A percentile compares a stretch with the other conserved stretches of the same genome.
Evolutionary conservation across 2,329 filamentous ascomycete species (phyloP).

Genomic region (Hypoxylon sp.): DNA sequence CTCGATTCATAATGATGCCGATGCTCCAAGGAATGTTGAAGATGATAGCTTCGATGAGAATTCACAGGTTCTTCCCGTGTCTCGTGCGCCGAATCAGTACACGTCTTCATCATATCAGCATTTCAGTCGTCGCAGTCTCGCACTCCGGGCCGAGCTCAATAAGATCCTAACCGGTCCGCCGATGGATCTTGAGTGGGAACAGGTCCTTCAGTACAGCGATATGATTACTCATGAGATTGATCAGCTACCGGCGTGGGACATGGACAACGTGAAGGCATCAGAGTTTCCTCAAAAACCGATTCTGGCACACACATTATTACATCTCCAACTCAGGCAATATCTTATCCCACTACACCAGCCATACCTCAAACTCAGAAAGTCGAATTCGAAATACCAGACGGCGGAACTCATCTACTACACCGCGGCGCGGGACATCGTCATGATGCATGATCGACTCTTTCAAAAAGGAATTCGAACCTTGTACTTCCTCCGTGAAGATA

Average conservation of each 20-base stretch:
- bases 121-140: conserved; percentile 63
- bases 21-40: conserved; percentile 65
- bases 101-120: conserved; percentile 68
- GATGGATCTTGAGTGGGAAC: conserved; percentile 67
- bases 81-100: conserved; percentile 61
- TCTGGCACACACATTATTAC: conserved; percentile 66
- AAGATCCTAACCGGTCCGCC: conserved; percentile 63
- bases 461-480: conserved; percentile 66
- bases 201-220: conserved; percentile 68
- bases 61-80: conserved; percentile 59
- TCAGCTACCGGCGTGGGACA: conserved; percentile 65
- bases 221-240: conserved; percentile 69
- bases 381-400: conserved; percentile 68
- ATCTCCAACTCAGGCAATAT: conserved; percentile 68
- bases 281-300: conserved; percentile 61
- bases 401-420: conserved; percentile 72
- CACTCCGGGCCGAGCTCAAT: conserved; percentile 65
- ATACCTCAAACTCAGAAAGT: conserved; percentile 66
- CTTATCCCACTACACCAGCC: conserved; percentile 69
- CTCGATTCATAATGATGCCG: conserved; percentile 64
- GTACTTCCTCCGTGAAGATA: conserved; percentile 68
- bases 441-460: conserved; percentile 68
- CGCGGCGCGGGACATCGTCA: conserved; percentile 66
- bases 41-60: conserved; percentile 66
- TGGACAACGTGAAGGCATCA: conserved; percentile 49